Base-by-base conservation (phyloP, 163 green algal species). In the Coccomyxa subellipsoidea region DNA sequence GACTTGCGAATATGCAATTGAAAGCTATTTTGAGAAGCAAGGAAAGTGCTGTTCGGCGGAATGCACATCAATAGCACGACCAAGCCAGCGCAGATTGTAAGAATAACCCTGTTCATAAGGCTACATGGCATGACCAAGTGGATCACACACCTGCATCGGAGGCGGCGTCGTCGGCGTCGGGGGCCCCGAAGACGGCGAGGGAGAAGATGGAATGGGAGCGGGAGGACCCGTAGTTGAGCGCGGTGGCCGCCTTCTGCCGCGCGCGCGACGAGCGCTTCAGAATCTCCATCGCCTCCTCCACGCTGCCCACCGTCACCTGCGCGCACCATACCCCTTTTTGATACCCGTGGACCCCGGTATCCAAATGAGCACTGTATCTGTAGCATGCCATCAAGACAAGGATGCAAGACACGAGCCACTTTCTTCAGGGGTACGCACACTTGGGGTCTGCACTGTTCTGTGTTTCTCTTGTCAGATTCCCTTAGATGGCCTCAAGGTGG, bases 131-230 rank as follows among this genome's bases (percentile, higher is more conserved):
- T n/a, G n/a, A n/a, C n/a, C n/a, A n/a, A n/a, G n/a, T n/a, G n/a
- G n/a, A n/a, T n/a, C n/a, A 0, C 66, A 18, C 66, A 35, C 29
- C 66, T 35, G 66, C 66, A 34, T 34, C 66, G 1, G 32, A 31
- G 12, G 70, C 31, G 2, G 3, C 32, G 25, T 31, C 31, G 32
- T 31, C 21, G 70, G 70, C 70, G 32, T 38, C 32, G 21, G 70
- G 3, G 47, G 66, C 21, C 76, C 29, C 18, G 38, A n/a, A 80
- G 36, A 80, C 18, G 3, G 37, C 76, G 1, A 80, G 23, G 38
- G 76, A n/a, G 82, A 97, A 94, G 31, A 97, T 88, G 31, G 93
- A 93, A 83, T 97, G 94, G 15, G 86, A 92, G 80, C 94, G 88
- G 59, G 88, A 94, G 77, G 91, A 95, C 80, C 84, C 84, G 76